Base-by-base conservation (phyloP, 2,329 filamentous ascomycete genomes). In the Alternaria sp. region DNA sequence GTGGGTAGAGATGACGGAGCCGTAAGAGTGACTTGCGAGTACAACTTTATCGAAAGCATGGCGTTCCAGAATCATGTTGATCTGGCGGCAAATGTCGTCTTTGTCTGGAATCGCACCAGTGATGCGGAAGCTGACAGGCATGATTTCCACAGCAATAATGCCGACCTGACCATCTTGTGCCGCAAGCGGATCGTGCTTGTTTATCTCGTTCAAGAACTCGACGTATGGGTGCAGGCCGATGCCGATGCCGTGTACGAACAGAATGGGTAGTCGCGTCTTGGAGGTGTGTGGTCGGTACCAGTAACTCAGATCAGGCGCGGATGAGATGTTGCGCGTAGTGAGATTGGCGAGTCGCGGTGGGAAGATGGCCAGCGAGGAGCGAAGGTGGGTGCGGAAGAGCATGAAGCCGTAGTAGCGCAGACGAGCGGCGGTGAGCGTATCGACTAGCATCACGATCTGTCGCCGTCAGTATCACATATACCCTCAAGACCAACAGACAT, bases 181-280 rank as follows among this genome's bases (percentile, higher is more conserved):
- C 3, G 68, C 62, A 10, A 65, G 45, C 2, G 67, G 71, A 7
- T 73, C 74, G 5, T 71, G 63, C 17, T 79, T 74, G 65, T 84
- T 82, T 43, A 91, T 77, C 54, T 85, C 83, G 32, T 78, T 74
- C 2, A 92, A 79, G 70, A 90, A 90, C 15, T 79, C 75, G 12
- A 84, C 80, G 69, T 92, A 91, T 0, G 89, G 86, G 73, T 86
- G 86, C 3, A 92, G 83, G 0, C 90, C 90, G 61, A 92, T 83
- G 45, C 90, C 89, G 52, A 92, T 91, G 15, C 90, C 90, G 69
- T 92, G 90, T 51, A 92, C 83, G 77, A 91, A 92, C 5, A 93
- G 77, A 8, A 92, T 78, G 0, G 90, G 90, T 0, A 86, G 78
- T 45, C 83, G 82, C 1, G 82, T 86, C 55, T 83, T 83, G 1